These are phyloP conservation scores for Solanum dulcamara DNA, from an alignment of 257 asterid species.

Conservation along the genomic window DNA sequence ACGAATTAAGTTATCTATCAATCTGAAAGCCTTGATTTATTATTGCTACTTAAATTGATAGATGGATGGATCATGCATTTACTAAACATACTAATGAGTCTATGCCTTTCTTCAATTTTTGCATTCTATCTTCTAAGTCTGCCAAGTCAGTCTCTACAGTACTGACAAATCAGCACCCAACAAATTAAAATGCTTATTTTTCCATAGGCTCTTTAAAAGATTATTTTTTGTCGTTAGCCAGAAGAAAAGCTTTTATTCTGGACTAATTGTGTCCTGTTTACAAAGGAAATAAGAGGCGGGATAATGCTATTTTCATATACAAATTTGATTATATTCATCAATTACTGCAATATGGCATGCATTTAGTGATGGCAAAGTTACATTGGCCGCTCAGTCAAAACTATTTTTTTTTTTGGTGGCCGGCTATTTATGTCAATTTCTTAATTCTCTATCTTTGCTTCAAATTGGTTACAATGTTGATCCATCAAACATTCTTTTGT, in stretches of 20 bases:
- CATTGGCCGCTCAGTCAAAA: neutral
- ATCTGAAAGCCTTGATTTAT: neutral
- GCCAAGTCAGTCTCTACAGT: neutral
- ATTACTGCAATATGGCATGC: neutral
- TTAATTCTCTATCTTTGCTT: neutral
- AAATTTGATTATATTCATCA: neutral
- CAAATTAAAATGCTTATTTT: neutral
- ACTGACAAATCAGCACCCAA: neutral
- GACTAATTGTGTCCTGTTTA: neutral
- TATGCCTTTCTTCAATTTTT: neutral
- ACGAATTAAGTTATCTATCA: neutral
- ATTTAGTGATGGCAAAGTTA: neutral
- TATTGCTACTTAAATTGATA: neutral
- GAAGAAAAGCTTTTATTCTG: neutral
- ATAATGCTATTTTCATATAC: neutral
- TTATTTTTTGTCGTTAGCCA: neutral
- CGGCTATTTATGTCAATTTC: neutral
- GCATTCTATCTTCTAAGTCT: too few relatives aligned
- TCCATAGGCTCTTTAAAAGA: neutral
- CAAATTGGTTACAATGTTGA: neutral
- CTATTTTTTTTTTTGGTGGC: too few relatives aligned
- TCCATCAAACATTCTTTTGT: neutral
- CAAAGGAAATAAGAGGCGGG: neutral
- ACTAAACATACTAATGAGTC: neutral
- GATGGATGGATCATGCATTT: neutral